Evolutionary conservation across 345 rosid genomes (phyloP), one percentile per base, ranked within the genome.

Genomic region (Syzygium aromaticum): DNA sequence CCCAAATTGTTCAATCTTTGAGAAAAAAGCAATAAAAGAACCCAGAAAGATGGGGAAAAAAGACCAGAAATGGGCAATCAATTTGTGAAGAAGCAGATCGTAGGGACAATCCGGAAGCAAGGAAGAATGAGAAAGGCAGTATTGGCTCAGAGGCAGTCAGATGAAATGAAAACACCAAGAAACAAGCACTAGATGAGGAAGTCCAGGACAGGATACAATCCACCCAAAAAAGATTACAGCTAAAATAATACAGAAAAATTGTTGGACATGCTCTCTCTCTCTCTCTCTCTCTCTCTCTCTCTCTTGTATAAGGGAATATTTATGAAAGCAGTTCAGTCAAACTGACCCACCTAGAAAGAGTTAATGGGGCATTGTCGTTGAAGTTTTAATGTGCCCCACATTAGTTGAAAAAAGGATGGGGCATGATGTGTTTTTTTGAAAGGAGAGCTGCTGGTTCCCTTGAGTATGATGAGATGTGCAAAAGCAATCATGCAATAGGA

Each of bases 271-370:
- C 80, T 67, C 80, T 67, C 80, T 67, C 78, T 67, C 78, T 61
- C 73, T 1, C 73, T 14, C 77, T 67, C 25, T 33, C 49, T 73
- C 80, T 57, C 61, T 57, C 63, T 57, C 63, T 78, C 91, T 88
- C 91, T 88, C 80, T 15, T 86, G 84, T 33, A 43, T 67, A 80
- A 21, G 80, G 82, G 82, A 73, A 73, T 57, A 80, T 84, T 89
- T 43, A 85, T 78, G 82, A 73, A 73, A 19, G 23, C 89, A 80
- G 43, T 88, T 25, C 91, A 91, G 93, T 90, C 92, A 91, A 91
- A 89, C 91, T 89, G 93, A 87, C 91, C 94, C 91, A 90, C 87
- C 82, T 85, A 28, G 61, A 54, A 52, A n/a, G 23, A 17, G 46
- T 40, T n/a, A 11, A 28, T 73, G 82, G 82, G 82, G 82, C 49